Evolutionary conservation across 768 basidiomycete species (phyloP).

Genomic region (Pholiota conissans): DNA sequence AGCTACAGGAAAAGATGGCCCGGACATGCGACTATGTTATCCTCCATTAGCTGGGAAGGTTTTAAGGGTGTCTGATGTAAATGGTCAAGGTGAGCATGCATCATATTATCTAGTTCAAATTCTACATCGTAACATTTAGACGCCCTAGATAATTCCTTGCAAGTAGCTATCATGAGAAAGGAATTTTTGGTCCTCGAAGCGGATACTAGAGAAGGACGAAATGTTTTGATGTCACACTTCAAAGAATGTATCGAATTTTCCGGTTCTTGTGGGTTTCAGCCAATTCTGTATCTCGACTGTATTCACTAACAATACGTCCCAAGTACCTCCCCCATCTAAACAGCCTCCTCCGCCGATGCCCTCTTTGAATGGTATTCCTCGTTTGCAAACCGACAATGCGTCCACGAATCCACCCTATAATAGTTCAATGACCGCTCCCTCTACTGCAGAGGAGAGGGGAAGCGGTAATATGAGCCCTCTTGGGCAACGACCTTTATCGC

Average conservation of each 20-base stretch:
- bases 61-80: conserved; percentile 64
- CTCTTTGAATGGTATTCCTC: conserved; percentile 35
- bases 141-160: conserved; percentile 64
- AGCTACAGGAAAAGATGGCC: conserved; percentile 49
- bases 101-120: not conserved
- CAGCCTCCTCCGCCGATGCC: conserved; percentile 72
- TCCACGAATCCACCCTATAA: conserved; percentile 1
- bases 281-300: not conserved
- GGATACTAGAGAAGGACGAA: conserved; percentile 56
- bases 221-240: conserved; percentile 69
- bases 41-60: conserved; percentile 96
- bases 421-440: conserved; percentile 6
- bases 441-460: not conserved
- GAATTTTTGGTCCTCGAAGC: conserved; percentile 74
- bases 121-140: conserved; percentile 6
- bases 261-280: conserved; percentile 57
- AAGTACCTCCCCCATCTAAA: conserved; percentile 60
- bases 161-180: conserved; percentile 84
- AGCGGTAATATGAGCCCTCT: conserved; percentile 14
- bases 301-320: conserved; percentile 3
- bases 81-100: conserved; percentile 54
- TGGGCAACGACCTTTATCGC: conserved; percentile 15
- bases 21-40: conserved; percentile 92
- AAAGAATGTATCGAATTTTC: conserved; percentile 86
- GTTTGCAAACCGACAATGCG: conserved; percentile 16